phyloP scores from a whole-genome alignment of 164 flowering plant species.

The Magnolia officinalis region DNA sequence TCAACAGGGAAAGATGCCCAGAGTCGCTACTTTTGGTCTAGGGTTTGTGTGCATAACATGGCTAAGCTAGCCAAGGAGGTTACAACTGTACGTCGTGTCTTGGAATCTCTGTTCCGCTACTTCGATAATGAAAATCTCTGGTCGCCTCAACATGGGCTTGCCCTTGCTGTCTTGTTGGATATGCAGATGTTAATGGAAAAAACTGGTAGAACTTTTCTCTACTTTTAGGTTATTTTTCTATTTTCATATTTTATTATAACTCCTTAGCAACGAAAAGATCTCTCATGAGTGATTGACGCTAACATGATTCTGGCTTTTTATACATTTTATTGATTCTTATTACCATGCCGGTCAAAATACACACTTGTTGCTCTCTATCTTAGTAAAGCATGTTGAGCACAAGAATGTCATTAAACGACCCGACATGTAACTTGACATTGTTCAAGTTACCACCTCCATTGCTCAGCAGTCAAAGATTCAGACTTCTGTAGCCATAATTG shows the following conservation, averaged over 20 bases:
- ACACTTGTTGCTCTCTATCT: no score
- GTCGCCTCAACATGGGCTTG: constrained; percentile 13
- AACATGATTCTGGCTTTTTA: no score
- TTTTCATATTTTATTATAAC: no score
- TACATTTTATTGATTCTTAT: no score
- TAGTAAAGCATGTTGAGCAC: no score
- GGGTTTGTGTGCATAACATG: constrained; percentile 85
- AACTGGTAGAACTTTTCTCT: no score
- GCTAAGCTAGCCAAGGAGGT: constrained; percentile 89
- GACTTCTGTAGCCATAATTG: constrained; percentile 64
- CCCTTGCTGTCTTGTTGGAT: no score
- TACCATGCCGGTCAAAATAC: no score
- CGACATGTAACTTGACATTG: constrained; percentile 77
- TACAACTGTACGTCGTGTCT: constrained; percentile 76
- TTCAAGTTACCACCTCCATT: constrained; percentile 63
- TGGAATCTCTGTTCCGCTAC: constrained; percentile 87
- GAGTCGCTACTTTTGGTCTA: constrained; percentile 79
- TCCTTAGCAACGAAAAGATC: no score
- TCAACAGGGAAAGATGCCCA: constrained; percentile 68
- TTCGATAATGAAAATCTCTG: constrained; percentile 71
- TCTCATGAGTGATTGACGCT: no score
- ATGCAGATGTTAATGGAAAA: no score
- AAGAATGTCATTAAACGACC: constrained; percentile 36
- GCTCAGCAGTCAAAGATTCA: constrained; percentile 57
- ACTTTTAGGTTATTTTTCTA: no score